phyloP scores from a whole-genome alignment of 1,139 yeast species.

The Eremothecium cymbalariae region DNA sequence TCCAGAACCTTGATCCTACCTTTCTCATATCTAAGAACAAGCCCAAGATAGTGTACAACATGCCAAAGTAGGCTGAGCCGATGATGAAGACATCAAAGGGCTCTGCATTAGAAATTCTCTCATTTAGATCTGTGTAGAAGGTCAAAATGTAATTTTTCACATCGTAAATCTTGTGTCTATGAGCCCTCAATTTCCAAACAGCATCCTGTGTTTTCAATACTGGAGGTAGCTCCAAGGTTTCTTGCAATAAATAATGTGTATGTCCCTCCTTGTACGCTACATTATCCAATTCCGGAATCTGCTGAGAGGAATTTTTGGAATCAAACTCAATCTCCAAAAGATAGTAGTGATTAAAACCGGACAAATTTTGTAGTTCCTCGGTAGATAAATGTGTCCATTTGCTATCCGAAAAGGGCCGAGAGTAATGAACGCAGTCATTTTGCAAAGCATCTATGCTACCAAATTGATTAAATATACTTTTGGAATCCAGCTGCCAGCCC shows the following conservation, averaged over 20 bases:
- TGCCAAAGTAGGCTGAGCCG: conserved; percentile 75
- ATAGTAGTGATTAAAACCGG: conserved; percentile 20
- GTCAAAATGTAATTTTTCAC: conserved; percentile 53
- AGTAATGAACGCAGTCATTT: conserved; percentile 26
- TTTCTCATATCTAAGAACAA: conserved; percentile 73
- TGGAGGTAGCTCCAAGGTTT: conserved; percentile 16
- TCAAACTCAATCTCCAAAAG: conserved; percentile 25
- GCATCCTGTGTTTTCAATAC: conserved; percentile 36
- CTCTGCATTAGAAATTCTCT: conserved; percentile 68
- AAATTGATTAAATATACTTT: conserved; percentile 14
- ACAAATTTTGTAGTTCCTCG: conserved; percentile 16
- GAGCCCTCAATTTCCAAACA: conserved; percentile 56
- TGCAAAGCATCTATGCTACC: conserved; percentile 17
- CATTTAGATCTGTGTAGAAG: conserved; percentile 40
- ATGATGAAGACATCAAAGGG: conserved; percentile 78
- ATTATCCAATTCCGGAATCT: conserved; percentile 21
- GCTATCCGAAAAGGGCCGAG: conserved; percentile 15
- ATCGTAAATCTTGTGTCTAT: conserved; percentile 53
- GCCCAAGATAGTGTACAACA: conserved; percentile 77
- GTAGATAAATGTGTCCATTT: conserved; percentile 19
- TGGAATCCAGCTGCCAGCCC: conserved; percentile 27
- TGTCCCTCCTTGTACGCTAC: conserved; percentile 18
- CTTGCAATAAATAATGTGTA: conserved; percentile 23
- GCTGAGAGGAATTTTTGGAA: conserved; percentile 11
- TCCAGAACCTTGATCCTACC: conserved; percentile 83